Conservation (phyloP, 1,139 yeast species). For the Fermentozyma sake region DNA sequence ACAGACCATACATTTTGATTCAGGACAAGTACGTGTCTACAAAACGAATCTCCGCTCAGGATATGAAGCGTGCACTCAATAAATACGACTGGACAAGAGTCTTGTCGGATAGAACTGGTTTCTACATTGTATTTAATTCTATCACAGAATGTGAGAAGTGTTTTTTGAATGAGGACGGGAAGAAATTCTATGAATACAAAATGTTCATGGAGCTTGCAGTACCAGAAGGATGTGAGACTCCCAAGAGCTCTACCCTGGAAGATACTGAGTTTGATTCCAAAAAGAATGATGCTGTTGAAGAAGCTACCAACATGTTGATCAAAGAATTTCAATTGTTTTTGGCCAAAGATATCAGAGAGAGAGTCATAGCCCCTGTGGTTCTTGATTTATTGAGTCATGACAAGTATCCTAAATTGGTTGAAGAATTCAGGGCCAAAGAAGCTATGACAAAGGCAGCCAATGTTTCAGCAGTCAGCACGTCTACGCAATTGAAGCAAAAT, state of each 20-base stretch:
- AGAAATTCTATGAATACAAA: slow-evolving; percentile 43
- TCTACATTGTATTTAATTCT: slow-evolving; percentile 65
- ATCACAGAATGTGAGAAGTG: slow-evolving; percentile 63
- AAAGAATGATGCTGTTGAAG: slow-evolving; percentile 40
- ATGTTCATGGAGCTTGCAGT: slow-evolving; percentile 55
- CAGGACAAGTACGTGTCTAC: slow-evolving; percentile 52
- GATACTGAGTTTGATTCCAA: slow-evolving; percentile 6
- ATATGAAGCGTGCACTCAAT: slow-evolving; percentile 47
- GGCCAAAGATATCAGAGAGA: slow-evolving; percentile 69
- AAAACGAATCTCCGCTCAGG: slow-evolving; percentile 46
- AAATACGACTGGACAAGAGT: slow-evolving; percentile 65
- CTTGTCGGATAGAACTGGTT: slow-evolving; percentile 59
- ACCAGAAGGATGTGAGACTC: slow-evolving; percentile 28
- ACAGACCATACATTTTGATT: slow-evolving; percentile 54
- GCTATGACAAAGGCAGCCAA: slow-evolving; percentile 25
- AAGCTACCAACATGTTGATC: slow-evolving; percentile 55
- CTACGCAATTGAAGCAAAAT: slow-evolving; percentile 14
- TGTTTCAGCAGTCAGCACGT: slow-evolving; percentile 11
- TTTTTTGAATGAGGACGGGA: slow-evolving; percentile 63
- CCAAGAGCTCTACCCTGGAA: slow-evolving; percentile 4
- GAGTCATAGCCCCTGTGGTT: slow-evolving; percentile 68
- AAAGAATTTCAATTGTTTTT: slow-evolving; percentile 63
- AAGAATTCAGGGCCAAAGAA: slow-evolving; percentile 39
- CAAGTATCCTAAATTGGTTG: slow-evolving; percentile 51
- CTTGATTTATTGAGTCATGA: slow-evolving; percentile 59